Evolutionary conservation across 495 filamentous ascomycete genomes (phyloP), one percentile per base, ranked within the genome.

Genomic region (Talaromyces ruber): DNA sequence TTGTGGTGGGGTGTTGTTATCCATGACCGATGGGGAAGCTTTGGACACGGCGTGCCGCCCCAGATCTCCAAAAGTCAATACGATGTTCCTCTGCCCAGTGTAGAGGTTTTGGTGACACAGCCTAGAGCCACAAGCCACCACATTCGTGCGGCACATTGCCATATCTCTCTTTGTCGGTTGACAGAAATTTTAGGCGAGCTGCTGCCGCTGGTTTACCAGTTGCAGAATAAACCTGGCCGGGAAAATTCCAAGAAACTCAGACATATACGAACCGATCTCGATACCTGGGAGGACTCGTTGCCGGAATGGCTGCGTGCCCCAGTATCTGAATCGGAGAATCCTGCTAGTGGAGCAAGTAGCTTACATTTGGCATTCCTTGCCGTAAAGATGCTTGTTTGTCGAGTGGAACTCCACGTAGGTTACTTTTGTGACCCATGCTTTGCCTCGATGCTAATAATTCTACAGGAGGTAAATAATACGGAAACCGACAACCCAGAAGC

Each of bases 1-100:
- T 67, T 82, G 12, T 83, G 80, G 80, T 83, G 80, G 80, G 78
- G 76, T 12, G 73, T 83, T 24, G 73, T 83, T 0, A 81, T 83
- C 29, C 79, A 83, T 62, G 80, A 83, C 71, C 75, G 77, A 37
- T 83, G 80, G 77, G 77, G 79, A 66, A 83, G 80, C 63, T 78
- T 79, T 60, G 77, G 77, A 26, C 79, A 83, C 58, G 80, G 80
- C 9, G 78, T 80, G 21, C 80, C 80, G 21, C 74, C 80, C 53
- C 75, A 80, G 45, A 76, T 83, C 51, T 64, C 73, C 7, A 79
- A 74, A 55, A 74, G 70, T 21, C 78, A 82, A 64, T 83, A 84
- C 61, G 81, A 84, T 63, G 82, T 84, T 21, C 81, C 81, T 30
- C 63, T 79, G 52, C 82, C 82, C 2, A 78, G 71, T 0, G 60